phyloP scores from a whole-genome alignment of 1,139 yeast genomes.

The Saccharomyces hybrid region DNA sequence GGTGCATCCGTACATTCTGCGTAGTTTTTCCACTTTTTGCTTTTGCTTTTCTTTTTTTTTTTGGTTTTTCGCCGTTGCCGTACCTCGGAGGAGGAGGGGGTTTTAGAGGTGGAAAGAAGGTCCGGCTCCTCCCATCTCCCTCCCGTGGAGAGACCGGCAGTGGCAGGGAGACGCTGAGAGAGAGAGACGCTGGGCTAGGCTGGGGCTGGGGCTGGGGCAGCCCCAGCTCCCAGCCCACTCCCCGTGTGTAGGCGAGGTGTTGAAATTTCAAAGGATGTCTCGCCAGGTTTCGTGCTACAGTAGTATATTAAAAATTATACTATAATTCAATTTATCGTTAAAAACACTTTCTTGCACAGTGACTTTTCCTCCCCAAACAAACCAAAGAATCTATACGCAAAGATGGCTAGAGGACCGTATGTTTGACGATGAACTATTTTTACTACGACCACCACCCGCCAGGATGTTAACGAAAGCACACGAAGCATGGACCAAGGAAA shows the following conservation, averaged over 20 bases:
- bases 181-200: too few relatives aligned
- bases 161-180: too few relatives aligned
- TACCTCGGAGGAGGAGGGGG: too few relatives aligned
- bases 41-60: too few relatives aligned
- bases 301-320: background rate
- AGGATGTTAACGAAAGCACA: background rate
- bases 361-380: background rate
- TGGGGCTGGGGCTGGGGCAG: too few relatives aligned
- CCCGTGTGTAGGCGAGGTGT: background rate
- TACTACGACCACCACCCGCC: background rate
- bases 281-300: background rate
- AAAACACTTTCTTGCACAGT: background rate
- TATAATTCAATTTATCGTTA: background rate
- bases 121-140: too few relatives aligned
- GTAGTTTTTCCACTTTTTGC: too few relatives aligned
- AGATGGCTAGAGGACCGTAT: constrained; percentile 96
- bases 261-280: background rate
- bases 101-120: too few relatives aligned
- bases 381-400: constrained; percentile 22
- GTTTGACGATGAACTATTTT: constrained; percentile 32
- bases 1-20: too few relatives aligned
- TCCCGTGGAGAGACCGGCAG: too few relatives aligned
- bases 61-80: too few relatives aligned
- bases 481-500: background rate
- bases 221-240: too few relatives aligned